Evolutionary conservation across 495 filamentous ascomycete genomes (phyloP), one percentile per base, ranked within the genome.

Genomic region (Rhypophila decipiens): DNA sequence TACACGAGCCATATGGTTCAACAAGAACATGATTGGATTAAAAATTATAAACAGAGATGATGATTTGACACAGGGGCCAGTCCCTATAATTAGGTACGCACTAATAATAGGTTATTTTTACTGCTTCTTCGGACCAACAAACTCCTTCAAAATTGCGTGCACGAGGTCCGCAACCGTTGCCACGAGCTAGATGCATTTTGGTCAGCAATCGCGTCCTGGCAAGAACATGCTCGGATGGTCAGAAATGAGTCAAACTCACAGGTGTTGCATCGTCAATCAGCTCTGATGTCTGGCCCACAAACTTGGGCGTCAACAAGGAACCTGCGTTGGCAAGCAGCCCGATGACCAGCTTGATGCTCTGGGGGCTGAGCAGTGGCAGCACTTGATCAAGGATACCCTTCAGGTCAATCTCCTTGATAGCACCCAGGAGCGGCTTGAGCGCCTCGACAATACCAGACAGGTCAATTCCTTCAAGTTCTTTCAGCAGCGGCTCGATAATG

Each of bases 231-330:
- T 31, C 27, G 27, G n/a, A n/a, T n/a, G n/a, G n/a, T n/a, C n/a
- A n/a, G n/a, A n/a, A 21, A 49, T 29, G n/a, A 37, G 33, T 18
- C 12, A 15, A 42, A 53, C 70, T 62, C 66, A 76, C 73, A 55
- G 73, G 68, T 41, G 72, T 72, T 44, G 66, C 70, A 54, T 75
- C 73, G 39, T 70, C 71, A 54, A 77, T 72, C 42, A 78, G 47
- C 21, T 69, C 69, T 1, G 65, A 66, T 23, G 74, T 78, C 38
- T 78, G 69, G 33, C 68, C 49, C 46, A 75, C 59, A 27, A 74
- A 74, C 5, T 51, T 42, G 20, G 59, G 36, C 2, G 65, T 62
- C 38, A 77, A 45, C 33, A 75, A 51, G 22, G 47, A 47, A 41
- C 68, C 64, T 12, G 68, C 72, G 40, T 73, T 71, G 11, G 48